Base-by-base conservation (phyloP, 148 eudicot genomes). In the Rhododendron williamsianum region DNA sequence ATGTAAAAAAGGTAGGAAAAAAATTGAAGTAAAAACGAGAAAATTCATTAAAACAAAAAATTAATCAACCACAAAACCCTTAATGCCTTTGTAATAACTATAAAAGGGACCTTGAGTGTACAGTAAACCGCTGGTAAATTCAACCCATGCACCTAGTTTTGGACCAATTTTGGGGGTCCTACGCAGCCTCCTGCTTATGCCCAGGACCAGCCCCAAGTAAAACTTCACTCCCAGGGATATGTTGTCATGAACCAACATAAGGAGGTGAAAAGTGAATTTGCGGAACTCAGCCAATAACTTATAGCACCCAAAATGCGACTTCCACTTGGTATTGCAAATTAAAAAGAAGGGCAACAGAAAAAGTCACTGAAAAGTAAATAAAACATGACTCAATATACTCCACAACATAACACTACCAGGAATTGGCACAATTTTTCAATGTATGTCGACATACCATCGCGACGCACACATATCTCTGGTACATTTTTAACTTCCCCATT, bases 401-500 rank as follows among this genome's bases (percentile, higher is more conserved):
- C 45, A 71, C 48, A 30, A 43, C 27, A 45, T 80, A 52, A 30
- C 69, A 12, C 74, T 11, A 27, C 74, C 13, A 27, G 36, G 36
- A 41, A 58, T 81, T 48, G 79, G 38, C 16, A 84, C 56, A 48
- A 25, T 83, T 27, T 23, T 2, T 13, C 9, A 54, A 43, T 25
- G 15, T 13, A 85, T 5, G 52, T 48, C 54, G 1, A 80, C 95
- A 86, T 94, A 97, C 99, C 99, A 89, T 95, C 95, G 84, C 85
- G 88, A 72, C 98, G 95, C 86, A 95, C 92, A 88, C 99, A 97
- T 76, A 97, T 92, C 86, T 95, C 99, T 1, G 98, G 96, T 83
- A 95, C 84, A 89, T 89, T 94, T 69, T 95, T 93, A 69, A 93
- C 84, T 89, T 92, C 92, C 36, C 99, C 98, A 71, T 91, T 93